Conservation (phyloP, 257 asterid genomes). For the Pogostemon cablin region DNA sequence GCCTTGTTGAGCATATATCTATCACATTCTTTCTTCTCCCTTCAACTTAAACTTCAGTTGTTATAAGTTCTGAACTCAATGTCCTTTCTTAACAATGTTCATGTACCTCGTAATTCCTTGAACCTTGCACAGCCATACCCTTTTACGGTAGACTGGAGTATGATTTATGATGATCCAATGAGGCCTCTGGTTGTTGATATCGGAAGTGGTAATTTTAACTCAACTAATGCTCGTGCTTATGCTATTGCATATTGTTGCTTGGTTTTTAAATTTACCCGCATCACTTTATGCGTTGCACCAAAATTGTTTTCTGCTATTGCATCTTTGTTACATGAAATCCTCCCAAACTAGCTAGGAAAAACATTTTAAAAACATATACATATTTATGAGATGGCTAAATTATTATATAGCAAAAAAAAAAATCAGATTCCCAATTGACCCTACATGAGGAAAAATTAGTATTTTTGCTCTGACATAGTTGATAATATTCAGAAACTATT, state of each 20-base stretch:
- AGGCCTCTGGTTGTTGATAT: conserved; percentile 80
- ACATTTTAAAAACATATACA: background rate
- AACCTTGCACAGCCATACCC: conserved; percentile 72
- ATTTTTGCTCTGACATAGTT: background rate
- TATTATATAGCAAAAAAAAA: conserved; percentile 8
- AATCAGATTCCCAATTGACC: background rate
- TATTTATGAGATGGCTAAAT: background rate
- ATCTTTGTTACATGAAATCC: conserved; percentile 6
- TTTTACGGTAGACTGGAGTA: conserved; percentile 67
- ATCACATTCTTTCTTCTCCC: conserved; percentile 13
- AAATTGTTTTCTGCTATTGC: background rate
- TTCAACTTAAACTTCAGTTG: conserved; percentile 6
- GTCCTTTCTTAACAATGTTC: conserved; percentile 13
- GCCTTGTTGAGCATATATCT: background rate
- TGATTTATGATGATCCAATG: conserved; percentile 55
- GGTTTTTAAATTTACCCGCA: background rate
- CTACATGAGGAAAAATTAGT: background rate
- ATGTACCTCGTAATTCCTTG: conserved; percentile 28
- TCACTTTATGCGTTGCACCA: background rate
- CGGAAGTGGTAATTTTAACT: conserved; percentile 76
- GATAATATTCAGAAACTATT: conserved; percentile 1
- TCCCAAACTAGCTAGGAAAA: background rate
- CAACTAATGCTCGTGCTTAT: conserved; percentile 12
- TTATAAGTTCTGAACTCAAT: background rate
- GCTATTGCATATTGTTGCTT: conserved; percentile 1